Evolutionary conservation across 805 yeast species (phyloP), one percentile per base, ranked within the genome.

Genomic region (Spencermartinsiella europaea): DNA sequence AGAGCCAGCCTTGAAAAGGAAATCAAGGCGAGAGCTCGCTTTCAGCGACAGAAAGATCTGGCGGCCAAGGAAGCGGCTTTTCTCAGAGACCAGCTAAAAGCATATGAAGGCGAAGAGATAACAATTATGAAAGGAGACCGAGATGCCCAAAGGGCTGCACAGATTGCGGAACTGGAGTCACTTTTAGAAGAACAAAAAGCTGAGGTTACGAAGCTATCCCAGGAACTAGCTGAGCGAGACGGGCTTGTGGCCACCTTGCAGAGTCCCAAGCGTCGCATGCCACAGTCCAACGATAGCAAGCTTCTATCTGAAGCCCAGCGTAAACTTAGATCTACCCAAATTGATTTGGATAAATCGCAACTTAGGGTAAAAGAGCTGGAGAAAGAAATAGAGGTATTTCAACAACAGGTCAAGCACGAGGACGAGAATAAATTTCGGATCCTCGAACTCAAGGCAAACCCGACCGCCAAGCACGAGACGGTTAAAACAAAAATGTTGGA

Each of bases 371-470:
- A 44, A 3, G 47, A 46, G 12, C 40, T 46, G 2, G 33, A 38
- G 22, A 51, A 36, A 54, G 63, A 47, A 42, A 46, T 22, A 59
- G 66, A 50, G 46, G 72, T 45, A 7, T 16, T 40, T 14, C 34
- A 43, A 8, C 42, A 44, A 39, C 50, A 49, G 27, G 41, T 53
- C 34, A 52, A 44, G n/a, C 48, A 45, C 25, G 31, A 48, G 19
- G 55, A 50, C 43, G 43, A 54, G 16, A 34, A 50, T 34, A 37
- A 44, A 22, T 39, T 34, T 21, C 73, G 80, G 43, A 71, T 86
- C 1, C 61, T 87, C 12, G 84, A 84, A 60, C 63, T 85, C 47
- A 72, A 81, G 39, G 73, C 77, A 27, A 85, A 83, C 59, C 95
- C 95, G 1, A 72, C 81, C 12, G 46, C 72, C 2, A 70, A 69